Percentiles rank a stretch among this genome's conserved stretches.
Conservation (phyloP, 1,139 yeast genomes). For the Pneumocystis canis region DNA sequence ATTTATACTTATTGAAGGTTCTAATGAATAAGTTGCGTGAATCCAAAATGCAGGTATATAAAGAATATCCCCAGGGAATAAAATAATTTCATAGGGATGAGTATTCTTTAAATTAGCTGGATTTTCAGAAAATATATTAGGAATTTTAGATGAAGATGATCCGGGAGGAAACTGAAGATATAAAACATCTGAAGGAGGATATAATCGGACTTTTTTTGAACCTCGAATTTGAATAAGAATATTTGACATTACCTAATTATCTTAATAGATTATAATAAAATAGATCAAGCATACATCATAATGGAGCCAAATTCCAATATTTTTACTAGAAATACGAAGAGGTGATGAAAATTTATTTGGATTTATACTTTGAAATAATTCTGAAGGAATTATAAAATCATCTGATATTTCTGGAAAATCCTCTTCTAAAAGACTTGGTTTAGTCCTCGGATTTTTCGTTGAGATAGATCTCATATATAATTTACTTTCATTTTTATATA, state of each 20-base stretch:
- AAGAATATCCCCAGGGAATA: constrained; percentile 28
- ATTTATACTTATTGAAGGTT: constrained; percentile 25
- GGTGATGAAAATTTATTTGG: constrained; percentile 26
- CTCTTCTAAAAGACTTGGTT: constrained; percentile 21
- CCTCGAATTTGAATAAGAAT: constrained; percentile 27
- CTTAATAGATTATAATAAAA: neutral
- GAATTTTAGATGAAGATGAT: constrained; percentile 24
- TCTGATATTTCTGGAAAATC: constrained; percentile 23
- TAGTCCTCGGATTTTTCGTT: constrained; percentile 21
- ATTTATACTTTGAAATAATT: constrained; percentile 13
- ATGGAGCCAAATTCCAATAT: constrained; percentile 27
- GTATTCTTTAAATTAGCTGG: constrained; percentile 15
- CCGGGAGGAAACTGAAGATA: constrained; percentile 24
- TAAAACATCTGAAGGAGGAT: constrained; percentile 25
- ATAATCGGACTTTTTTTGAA: constrained; percentile 23
- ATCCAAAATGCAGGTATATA: constrained; percentile 29
- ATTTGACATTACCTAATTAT: constrained; percentile 22
- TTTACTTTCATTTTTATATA: constrained; percentile 14
- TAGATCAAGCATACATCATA: constrained; percentile 21
- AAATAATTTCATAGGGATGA: constrained; percentile 22
- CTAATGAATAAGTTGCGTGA: constrained; percentile 25
- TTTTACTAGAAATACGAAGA: constrained; percentile 24
- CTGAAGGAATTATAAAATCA: constrained; percentile 24
- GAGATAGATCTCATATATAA: constrained; percentile 24
- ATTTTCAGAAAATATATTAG: constrained; percentile 21